These are phyloP conservation scores for Daedaleopsis sinensis DNA, from an alignment of 768 basidiomycete species.

Conservation along the genomic window DNA sequence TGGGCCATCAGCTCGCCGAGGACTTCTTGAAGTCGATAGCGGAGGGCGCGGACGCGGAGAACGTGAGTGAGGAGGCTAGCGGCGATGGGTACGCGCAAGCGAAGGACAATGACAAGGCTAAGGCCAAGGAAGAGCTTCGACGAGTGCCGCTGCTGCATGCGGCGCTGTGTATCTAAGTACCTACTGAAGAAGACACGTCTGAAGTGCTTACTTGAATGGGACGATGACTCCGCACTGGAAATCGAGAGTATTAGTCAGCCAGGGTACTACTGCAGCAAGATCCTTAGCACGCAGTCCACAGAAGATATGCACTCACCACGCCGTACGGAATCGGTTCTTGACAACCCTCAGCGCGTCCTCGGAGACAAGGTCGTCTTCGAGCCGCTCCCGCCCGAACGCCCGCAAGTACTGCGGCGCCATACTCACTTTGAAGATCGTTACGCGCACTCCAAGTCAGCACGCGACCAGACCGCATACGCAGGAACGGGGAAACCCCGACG, in stretches of 20 bases:
- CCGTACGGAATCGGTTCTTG: conserved; percentile 12
- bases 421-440: background rate
- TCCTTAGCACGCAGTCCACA: too few species aligned
- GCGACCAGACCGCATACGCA: background rate
- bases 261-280: background rate
- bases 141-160: background rate
- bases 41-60: conserved; percentile 1
- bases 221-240: conserved; percentile 2
- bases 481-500: background rate
- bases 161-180: too few species aligned
- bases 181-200: too few species aligned
- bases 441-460: background rate
- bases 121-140: conserved; percentile 29
- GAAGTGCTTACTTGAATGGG: conserved; percentile 7
- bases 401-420: background rate
- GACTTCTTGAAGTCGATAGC: conserved; percentile 10
- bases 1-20: conserved; percentile 17
- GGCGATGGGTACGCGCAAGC: background rate
- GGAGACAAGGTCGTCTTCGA: conserved; percentile 6
- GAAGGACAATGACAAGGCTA: conserved; percentile 16
- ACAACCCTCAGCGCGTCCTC: background rate
- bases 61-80: background rate
- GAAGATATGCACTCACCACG: conserved; percentile 3
- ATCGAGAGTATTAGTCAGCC: background rate
- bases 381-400: background rate